phyloP scores from a whole-genome alignment of 257 asterid species.

The Nicotiana paniculata region DNA sequence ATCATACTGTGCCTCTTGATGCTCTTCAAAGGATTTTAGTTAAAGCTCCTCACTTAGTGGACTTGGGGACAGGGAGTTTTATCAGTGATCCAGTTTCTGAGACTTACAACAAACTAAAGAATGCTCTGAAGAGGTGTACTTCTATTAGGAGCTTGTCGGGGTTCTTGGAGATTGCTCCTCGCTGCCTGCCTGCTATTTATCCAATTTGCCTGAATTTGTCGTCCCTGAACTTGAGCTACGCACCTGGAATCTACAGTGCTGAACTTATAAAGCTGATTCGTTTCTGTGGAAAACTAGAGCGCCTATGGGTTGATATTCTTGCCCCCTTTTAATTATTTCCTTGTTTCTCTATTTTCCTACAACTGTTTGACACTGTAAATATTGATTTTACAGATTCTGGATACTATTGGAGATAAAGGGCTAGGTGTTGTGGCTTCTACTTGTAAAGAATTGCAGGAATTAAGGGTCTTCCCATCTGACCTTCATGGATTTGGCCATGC shows the following conservation, averaged over 20 bases:
- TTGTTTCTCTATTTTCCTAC: background rate
- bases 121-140: constrained; percentile 36
- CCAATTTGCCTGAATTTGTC: constrained; percentile 57
- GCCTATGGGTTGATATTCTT: constrained; percentile 55
- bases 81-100: constrained; percentile 49
- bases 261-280: constrained; percentile 54
- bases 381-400: constrained; percentile 41
- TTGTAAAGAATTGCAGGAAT: constrained; percentile 66
- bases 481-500: too few species aligned
- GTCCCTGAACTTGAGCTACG: constrained; percentile 72
- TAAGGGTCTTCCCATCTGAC: constrained; percentile 59
- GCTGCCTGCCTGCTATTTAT: constrained; percentile 52
- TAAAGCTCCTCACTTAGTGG: constrained; percentile 62
- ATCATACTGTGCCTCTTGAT: constrained; percentile 56
- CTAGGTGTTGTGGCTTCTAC: constrained; percentile 51
- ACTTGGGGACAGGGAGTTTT: constrained; percentile 68
- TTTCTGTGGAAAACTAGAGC: constrained; percentile 62
- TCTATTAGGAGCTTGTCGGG: constrained; percentile 73
- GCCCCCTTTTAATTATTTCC: background rate
- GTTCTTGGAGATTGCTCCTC: constrained; percentile 40
- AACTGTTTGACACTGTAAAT: background rate
- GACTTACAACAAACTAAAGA: constrained; percentile 34
- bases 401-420: constrained; percentile 73
- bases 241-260: constrained; percentile 38
- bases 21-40: constrained; percentile 55